These are phyloP conservation scores for Maudiozyma pseudohumilis DNA, from an alignment of 805 yeast genomes.

Conservation along the genomic window DNA sequence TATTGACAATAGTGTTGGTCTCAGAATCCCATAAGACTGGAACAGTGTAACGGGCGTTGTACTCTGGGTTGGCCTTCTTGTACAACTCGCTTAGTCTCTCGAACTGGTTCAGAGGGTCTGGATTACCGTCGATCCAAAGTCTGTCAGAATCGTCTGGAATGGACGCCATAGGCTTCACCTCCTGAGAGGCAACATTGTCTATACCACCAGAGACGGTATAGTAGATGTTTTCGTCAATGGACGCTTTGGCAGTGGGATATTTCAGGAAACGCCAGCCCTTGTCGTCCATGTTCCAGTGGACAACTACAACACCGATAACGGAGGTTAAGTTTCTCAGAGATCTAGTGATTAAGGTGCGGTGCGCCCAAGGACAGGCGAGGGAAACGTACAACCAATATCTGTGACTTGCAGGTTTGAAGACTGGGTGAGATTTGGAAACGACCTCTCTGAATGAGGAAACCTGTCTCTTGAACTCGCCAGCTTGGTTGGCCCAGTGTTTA, in stretches of 20 bases:
- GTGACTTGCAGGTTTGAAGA: constrained; percentile 61
- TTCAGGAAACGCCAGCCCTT: constrained; percentile 75
- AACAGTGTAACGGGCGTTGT: constrained; percentile 78
- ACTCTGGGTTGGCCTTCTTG: constrained; percentile 63
- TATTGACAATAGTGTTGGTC: constrained; percentile 73
- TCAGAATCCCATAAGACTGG: constrained; percentile 91
- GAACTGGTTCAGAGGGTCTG: constrained; percentile 51
- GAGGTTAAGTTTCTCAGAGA: constrained; percentile 60
- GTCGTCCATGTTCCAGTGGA: constrained; percentile 82
- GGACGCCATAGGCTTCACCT: constrained; percentile 9
- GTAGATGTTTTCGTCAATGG: constrained; percentile 5
- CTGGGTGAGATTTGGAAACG: constrained; percentile 43
- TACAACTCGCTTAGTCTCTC: constrained; percentile 62
- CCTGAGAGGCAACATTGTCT: constrained; percentile 5
- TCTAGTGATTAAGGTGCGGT: constrained; percentile 67
- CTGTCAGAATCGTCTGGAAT: constrained; percentile 16
- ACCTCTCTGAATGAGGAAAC: constrained; percentile 52
- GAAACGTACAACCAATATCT: constrained; percentile 86
- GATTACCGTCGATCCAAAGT: constrained; percentile 32
- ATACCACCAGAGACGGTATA: constrained; percentile 17
- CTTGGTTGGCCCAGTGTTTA: constrained; percentile 26
- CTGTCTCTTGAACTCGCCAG: constrained; percentile 49
- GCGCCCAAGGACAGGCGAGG: constrained; percentile 93
- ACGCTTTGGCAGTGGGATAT: constrained; percentile 6
- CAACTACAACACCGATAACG: constrained; percentile 61